A percentile compares a stretch with the other conserved stretches of the same genome.
These are phyloP conservation scores for Yamadazyma trypodendri DNA, from an alignment of 1,139 yeast genomes.

Conservation along the genomic window DNA sequence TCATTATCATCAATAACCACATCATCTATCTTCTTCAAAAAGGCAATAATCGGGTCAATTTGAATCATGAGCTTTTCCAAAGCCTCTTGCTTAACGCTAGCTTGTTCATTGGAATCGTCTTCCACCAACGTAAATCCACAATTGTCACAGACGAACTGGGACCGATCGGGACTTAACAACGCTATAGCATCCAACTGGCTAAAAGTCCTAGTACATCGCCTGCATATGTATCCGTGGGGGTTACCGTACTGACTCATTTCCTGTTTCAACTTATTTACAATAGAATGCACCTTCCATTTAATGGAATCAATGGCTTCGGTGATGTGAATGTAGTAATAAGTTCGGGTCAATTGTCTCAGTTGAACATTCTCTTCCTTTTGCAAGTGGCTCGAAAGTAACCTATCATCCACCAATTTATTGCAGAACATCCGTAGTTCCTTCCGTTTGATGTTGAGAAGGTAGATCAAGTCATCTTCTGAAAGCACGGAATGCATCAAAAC, in stretches of 20 bases:
- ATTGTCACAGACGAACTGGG: conserved; percentile 80
- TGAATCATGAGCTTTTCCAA: conserved; percentile 85
- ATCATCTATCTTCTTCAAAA: conserved; percentile 83
- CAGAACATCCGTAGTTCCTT: conserved; percentile 85
- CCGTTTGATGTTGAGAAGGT: conserved; percentile 76
- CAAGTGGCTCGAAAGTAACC: conserved; percentile 61
- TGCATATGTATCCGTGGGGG: conserved; percentile 93
- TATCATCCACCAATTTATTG: conserved; percentile 79
- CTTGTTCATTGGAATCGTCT: conserved; percentile 85
- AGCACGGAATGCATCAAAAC: conserved; percentile 86
- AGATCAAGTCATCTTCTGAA: conserved; percentile 89
- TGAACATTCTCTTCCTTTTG: conserved; percentile 83
- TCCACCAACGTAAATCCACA: conserved; percentile 79
- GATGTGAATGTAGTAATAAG: conserved; percentile 83
- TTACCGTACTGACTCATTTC: conserved; percentile 80
- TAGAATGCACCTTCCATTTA: conserved; percentile 92
- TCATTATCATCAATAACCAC: conserved; percentile 82
- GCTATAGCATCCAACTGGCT: conserved; percentile 88
- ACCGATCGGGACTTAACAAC: conserved; percentile 71
- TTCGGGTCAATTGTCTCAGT: conserved; percentile 66
- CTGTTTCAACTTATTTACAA: conserved; percentile 75
- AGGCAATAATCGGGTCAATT: conserved; percentile 82
- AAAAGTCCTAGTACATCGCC: conserved; percentile 77
- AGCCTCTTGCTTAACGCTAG: conserved; percentile 76
- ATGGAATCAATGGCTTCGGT: conserved; percentile 94